These are phyloP conservation scores for Lachnum nothofagi DNA, from an alignment of 2,329 filamentous ascomycete genomes.

Conservation along the genomic window DNA sequence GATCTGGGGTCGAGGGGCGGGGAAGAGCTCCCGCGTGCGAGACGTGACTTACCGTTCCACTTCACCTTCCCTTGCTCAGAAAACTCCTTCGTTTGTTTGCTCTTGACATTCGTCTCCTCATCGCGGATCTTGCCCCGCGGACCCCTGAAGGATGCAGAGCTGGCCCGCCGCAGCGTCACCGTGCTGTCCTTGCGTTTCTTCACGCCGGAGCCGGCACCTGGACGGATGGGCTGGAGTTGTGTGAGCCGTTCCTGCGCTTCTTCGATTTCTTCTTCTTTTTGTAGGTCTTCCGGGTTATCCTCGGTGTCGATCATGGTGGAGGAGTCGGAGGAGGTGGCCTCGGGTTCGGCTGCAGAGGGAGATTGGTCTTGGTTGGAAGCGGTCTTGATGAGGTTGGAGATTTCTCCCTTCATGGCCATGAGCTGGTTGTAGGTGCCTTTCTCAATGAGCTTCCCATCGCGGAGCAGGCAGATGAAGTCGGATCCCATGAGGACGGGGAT, in stretches of 20 bases:
- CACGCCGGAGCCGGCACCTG: slow-evolving; percentile 39
- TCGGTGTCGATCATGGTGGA: slow-evolving; percentile 53
- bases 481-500: slow-evolving; percentile 86
- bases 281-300: slow-evolving; percentile 42
- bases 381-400: slow-evolving; percentile 77
- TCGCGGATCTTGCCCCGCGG: slow-evolving; percentile 79
- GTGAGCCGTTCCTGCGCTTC: slow-evolving; percentile 72
- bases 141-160: slow-evolving; percentile 82
- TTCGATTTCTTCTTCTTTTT: slow-evolving; percentile 58
- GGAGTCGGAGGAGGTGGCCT: slow-evolving; percentile 48
- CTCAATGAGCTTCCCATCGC: slow-evolving; percentile 78
- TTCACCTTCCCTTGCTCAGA: slow-evolving; percentile 96
- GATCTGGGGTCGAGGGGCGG: too few species aligned
- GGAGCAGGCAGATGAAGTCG: slow-evolving; percentile 79
- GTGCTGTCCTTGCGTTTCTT: slow-evolving; percentile 65
- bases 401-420: slow-evolving; percentile 87
- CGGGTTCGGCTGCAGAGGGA: slow-evolving; percentile 37
- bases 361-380: slow-evolving; percentile 54
- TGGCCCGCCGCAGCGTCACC: slow-evolving; percentile 80
- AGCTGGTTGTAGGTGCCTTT: slow-evolving; percentile 86
- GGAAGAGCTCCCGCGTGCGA: neutral
- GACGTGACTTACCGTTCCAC: slow-evolving; percentile 56
- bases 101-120: slow-evolving; percentile 68
- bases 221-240: slow-evolving; percentile 71
- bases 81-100: slow-evolving; percentile 81